Evolutionary conservation across 1,284 basidiomycete genomes (phyloP).

Genomic region (Pascua sp.): DNA sequence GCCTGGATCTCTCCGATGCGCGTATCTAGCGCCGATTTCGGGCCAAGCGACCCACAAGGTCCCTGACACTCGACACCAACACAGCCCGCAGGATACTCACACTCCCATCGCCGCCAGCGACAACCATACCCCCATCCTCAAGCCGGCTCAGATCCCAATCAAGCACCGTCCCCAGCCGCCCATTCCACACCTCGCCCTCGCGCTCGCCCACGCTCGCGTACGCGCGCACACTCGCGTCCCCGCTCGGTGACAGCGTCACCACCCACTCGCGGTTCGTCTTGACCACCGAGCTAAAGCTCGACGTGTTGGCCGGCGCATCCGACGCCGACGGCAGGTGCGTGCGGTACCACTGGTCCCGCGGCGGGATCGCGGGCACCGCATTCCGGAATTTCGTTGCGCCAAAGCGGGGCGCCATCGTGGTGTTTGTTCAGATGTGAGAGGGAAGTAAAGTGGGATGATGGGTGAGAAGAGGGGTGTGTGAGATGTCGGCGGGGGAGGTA

Average conservation of each 20-base stretch:
- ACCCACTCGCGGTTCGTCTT: conserved; percentile 37
- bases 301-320: conserved; percentile 13
- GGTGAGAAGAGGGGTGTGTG: background rate
- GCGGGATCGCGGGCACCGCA: conserved; percentile 25
- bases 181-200: conserved; percentile 15
- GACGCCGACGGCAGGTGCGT: conserved; percentile 15
- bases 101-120: conserved; percentile 33
- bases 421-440: background rate
- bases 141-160: conserved; percentile 43
- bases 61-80: too few species aligned
- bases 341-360: conserved; percentile 37
- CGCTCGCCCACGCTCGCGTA: conserved; percentile 17
- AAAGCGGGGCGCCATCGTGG: conserved; percentile 31
- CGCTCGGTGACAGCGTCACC: conserved; percentile 29
- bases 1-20: too few species aligned
- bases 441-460: background rate
- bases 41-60: too few species aligned
- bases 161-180: conserved; percentile 32
- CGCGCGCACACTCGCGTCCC: conserved; percentile 30
- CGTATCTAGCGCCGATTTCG: too few species aligned
- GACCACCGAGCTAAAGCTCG: conserved; percentile 30
- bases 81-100: conserved; percentile 19
- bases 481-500: background rate
- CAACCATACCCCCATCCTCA: conserved; percentile 31
- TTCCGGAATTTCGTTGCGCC: conserved; percentile 46